Evolutionary conservation across 192 early-diverging fungal species (phyloP).

Genomic region (Gamsiella multidivaricata): DNA sequence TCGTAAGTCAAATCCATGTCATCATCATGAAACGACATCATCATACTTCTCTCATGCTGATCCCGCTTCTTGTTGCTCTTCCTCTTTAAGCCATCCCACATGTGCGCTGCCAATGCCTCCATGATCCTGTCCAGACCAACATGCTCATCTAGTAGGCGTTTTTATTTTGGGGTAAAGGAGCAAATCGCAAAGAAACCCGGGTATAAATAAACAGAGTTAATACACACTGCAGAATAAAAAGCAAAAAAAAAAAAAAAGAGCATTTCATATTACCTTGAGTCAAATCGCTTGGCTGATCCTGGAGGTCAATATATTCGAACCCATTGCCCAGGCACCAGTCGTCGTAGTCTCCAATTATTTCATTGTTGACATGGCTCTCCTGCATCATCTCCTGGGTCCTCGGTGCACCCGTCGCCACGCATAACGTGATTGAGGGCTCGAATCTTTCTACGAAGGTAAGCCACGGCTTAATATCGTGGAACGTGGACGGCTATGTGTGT

Average conservation of each 20-base stretch:
- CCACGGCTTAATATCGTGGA: conserved; percentile 66
- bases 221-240: background rate
- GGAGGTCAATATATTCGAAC: conserved; percentile 73
- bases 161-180: background rate
- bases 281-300: conserved; percentile 27
- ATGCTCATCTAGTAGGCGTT: conserved; percentile 49
- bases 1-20: conserved; percentile 37
- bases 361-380: background rate
- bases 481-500: conserved; percentile 61
- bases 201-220: conserved; percentile 1
- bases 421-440: conserved; percentile 66
- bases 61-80: conserved; percentile 51
- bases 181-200: background rate
- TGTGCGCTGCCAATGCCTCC: conserved; percentile 71
- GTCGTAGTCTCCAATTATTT: conserved; percentile 52
- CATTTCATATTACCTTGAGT: conserved; percentile 12
- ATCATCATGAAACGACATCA: conserved; percentile 51
- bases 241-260: background rate
- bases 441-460: conserved; percentile 61
- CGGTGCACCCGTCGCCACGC: conserved; percentile 55
- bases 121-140: conserved; percentile 66
- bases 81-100: conserved; percentile 72
- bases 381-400: conserved; percentile 3
- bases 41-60: conserved; percentile 50
- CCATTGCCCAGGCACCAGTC: conserved; percentile 72